Conservation (phyloP, 176 grass and related monocot species). For the Elymus sibiricus region DNA sequence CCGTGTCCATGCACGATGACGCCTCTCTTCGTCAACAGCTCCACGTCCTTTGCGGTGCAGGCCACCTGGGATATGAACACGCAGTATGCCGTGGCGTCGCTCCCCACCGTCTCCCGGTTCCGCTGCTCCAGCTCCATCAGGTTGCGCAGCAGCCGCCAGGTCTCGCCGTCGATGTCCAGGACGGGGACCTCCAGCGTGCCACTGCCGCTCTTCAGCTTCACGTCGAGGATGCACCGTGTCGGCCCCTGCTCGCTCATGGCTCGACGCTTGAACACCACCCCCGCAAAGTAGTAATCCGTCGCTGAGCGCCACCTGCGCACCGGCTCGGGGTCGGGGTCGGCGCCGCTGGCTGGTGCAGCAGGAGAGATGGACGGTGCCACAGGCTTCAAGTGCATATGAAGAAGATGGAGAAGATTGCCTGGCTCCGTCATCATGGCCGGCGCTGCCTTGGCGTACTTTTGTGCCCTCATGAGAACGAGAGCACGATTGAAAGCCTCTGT, state of each 20-base stretch:
- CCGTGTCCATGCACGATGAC: slow-evolving; percentile 1
- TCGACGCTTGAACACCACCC: neutral
- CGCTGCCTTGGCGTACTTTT: neutral
- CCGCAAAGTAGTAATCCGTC: neutral
- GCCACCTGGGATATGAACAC: slow-evolving; percentile 25
- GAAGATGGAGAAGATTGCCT: slow-evolving; percentile 19
- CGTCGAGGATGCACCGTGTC: neutral
- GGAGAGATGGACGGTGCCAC: fast-evolving
- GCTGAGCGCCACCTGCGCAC: slow-evolving; percentile 17
- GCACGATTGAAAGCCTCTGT: neutral
- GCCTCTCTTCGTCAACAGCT: neutral
- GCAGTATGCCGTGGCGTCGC: slow-evolving; percentile 25
- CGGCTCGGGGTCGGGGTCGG: too few relatives aligned
- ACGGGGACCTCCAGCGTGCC: neutral
- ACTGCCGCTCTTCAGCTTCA: neutral
- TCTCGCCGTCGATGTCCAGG: slow-evolving; percentile 9
- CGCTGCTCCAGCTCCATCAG: slow-evolving; percentile 26
- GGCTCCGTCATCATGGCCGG: neutral
- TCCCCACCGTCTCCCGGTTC: neutral
- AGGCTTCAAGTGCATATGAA: slow-evolving; percentile 24
- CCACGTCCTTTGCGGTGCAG: neutral
- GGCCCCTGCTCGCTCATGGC: fast-evolving
- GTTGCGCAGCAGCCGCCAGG: slow-evolving; percentile 16
- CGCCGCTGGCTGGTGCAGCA: fast-evolving
- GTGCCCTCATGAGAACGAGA: neutral